These are phyloP conservation scores for Amanita exitialis DNA, from an alignment of 768 basidiomycete species.

Conservation along the genomic window DNA sequence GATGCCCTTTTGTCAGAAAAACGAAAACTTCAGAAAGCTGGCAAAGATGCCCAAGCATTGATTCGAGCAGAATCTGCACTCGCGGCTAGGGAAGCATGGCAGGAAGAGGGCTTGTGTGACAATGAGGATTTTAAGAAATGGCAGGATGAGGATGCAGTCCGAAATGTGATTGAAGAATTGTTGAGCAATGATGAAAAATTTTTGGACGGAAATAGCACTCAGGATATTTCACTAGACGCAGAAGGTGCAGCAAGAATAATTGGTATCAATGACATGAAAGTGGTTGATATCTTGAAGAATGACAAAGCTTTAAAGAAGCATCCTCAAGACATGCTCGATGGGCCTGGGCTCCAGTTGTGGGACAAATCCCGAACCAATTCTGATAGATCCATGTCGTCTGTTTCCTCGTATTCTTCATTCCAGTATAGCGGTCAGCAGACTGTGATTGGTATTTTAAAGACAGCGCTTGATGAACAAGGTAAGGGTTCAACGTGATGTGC, in stretches of 20 bases:
- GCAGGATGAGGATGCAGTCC: slow-evolving; percentile 28
- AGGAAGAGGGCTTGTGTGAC: slow-evolving; percentile 19
- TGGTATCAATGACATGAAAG: slow-evolving; percentile 30
- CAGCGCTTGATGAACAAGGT: slow-evolving; percentile 23
- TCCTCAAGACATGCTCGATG: slow-evolving; percentile 6
- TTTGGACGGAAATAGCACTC: slow-evolving; percentile 7
- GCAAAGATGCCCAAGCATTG: slow-evolving; percentile 30
- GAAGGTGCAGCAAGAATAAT: slow-evolving; percentile 26
- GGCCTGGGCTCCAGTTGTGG: slow-evolving; percentile 5
- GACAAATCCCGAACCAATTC: not conserved
- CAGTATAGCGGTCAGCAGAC: slow-evolving; percentile 12
- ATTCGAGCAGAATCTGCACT: slow-evolving; percentile 34
- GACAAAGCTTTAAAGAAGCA: slow-evolving; percentile 23
- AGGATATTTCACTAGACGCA: slow-evolving; percentile 17
- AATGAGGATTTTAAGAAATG: slow-evolving; percentile 10
- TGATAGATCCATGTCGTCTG: not conserved
- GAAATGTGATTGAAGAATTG: slow-evolving; percentile 22
- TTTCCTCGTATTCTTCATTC: slow-evolving; percentile 5
- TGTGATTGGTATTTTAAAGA: slow-evolving; percentile 21
- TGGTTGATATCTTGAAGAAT: slow-evolving; percentile 29
- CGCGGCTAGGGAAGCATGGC: slow-evolving; percentile 19
- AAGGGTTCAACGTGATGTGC: slow-evolving; percentile 6
- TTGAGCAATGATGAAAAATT: slow-evolving; percentile 1
- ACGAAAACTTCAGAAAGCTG: slow-evolving; percentile 23
- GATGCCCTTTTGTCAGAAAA: slow-evolving; percentile 48